A percentile compares a stretch with the other conserved stretches of the same genome.
These are phyloP conservation scores for Sanguinoderma infundibulare DNA, from an alignment of 1,284 basidiomycete genomes.

Conservation along the genomic window DNA sequence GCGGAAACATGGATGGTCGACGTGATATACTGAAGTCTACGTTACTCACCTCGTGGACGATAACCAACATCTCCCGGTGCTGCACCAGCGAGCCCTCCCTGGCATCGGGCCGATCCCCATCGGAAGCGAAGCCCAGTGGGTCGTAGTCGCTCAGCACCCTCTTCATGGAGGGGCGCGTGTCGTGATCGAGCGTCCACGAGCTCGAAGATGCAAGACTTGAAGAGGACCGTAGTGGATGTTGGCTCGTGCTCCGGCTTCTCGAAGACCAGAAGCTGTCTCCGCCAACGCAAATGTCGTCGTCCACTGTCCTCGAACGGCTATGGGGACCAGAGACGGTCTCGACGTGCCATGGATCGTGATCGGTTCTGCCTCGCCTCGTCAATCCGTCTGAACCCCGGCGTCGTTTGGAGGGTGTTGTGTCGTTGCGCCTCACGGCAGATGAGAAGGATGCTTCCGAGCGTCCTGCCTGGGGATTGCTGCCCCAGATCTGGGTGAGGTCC, in stretches of 20 bases:
- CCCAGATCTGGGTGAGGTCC: constrained; percentile 5
- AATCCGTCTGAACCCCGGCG: constrained; percentile 34
- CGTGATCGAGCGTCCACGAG: constrained; percentile 20
- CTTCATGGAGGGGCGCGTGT: constrained; percentile 38
- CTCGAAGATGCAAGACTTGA: constrained; percentile 23
- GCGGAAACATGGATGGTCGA: not conserved
- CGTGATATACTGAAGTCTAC: not conserved
- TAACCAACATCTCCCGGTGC: constrained; percentile 50
- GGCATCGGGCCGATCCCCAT: not conserved
- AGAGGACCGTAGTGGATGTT: constrained; percentile 19
- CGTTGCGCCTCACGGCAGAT: constrained; percentile 32
- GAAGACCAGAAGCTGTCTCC: constrained; percentile 19
- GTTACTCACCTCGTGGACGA: constrained; percentile 55
- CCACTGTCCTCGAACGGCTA: constrained; percentile 32
- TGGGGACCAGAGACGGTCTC: constrained; percentile 18
- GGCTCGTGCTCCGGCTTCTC: constrained; percentile 13
- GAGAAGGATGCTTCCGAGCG: constrained; percentile 31
- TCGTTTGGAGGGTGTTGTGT: constrained; percentile 30
- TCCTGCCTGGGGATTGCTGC: constrained; percentile 26
- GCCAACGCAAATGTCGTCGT: constrained; percentile 20
- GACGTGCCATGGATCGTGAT: constrained; percentile 30
- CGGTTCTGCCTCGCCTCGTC: constrained; percentile 24
- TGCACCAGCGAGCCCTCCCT: constrained; percentile 12
- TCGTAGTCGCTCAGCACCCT: constrained; percentile 32
- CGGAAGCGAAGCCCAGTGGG: not conserved